Evolutionary conservation across 257 asterid species (phyloP).

Genomic region (Misopates orontium): DNA sequence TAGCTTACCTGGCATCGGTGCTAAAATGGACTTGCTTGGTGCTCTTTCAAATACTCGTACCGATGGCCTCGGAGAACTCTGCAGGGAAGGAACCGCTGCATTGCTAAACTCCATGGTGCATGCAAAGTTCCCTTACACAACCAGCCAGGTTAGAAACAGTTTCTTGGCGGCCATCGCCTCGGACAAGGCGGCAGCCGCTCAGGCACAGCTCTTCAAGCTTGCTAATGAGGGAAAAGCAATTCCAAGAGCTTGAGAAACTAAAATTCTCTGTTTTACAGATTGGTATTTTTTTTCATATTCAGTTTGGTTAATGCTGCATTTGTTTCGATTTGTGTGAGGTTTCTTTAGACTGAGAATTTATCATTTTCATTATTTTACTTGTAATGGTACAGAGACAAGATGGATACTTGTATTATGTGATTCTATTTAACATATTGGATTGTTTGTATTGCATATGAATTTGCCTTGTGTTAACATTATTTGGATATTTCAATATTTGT

Average conservation of each 20-base stretch:
- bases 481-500: too few species aligned
- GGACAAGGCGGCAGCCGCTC: conserved; percentile 75
- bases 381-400: conserved; percentile 29
- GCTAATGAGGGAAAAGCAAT: conserved; percentile 71
- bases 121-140: conserved; percentile 64
- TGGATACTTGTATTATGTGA: conserved; percentile 22
- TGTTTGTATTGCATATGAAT: conserved; percentile 12
- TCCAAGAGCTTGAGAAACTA: conserved; percentile 16
- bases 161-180: conserved; percentile 66
- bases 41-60: conserved; percentile 68
- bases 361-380: conserved; percentile 25
- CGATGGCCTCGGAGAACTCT: conserved; percentile 79
- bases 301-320: conserved; percentile 30
- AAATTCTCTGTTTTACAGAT: conserved; percentile 21
- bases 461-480: too few species aligned
- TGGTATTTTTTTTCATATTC: conserved; percentile 13
- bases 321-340: conserved; percentile 20
- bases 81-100: conserved; percentile 94
- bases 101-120: conserved; percentile 81
- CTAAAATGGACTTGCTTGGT: conserved; percentile 53
- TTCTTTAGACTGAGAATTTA: conserved; percentile 11
- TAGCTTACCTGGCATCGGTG: conserved; percentile 44
- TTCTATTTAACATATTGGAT: conserved; percentile 22
- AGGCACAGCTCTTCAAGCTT: conserved; percentile 74
- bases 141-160: conserved; percentile 66